Percentiles rank a stretch among this genome's conserved stretches.
These are phyloP conservation scores for Alopecurus myosuroides DNA, from an alignment of 176 grass and related monocot genomes.

Conservation along the genomic window DNA sequence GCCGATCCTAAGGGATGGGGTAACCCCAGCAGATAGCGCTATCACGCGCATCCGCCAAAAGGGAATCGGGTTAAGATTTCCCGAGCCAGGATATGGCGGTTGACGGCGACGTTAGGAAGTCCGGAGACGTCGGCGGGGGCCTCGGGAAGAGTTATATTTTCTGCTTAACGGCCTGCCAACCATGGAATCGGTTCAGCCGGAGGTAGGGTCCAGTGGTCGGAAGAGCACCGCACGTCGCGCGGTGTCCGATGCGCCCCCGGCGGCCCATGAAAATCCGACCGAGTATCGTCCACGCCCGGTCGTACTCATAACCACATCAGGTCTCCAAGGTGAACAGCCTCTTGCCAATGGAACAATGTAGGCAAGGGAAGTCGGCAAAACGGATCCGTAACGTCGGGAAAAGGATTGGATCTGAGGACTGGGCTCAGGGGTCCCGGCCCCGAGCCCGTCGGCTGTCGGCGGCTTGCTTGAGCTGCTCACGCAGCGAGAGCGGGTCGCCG, in stretches of 20 bases:
- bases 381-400: slow-evolving; percentile 76
- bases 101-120: slow-evolving; percentile 53
- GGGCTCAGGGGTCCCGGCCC: slow-evolving; percentile 51
- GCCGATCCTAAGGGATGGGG: slow-evolving; percentile 62
- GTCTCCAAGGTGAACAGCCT: slow-evolving; percentile 72
- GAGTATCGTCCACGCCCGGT: slow-evolving; percentile 17
- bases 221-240: slow-evolving; percentile 69
- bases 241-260: slow-evolving; percentile 58
- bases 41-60: slow-evolving; percentile 27
- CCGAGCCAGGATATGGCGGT: slow-evolving; percentile 51
- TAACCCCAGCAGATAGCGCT: slow-evolving; percentile 31
- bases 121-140: slow-evolving; percentile 55
- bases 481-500: slow-evolving; percentile 19
- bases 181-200: slow-evolving; percentile 57
- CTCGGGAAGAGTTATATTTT: slow-evolving; percentile 80
- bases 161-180: slow-evolving; percentile 66
- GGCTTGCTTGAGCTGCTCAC: slow-evolving; percentile 34
- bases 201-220: slow-evolving; percentile 61
- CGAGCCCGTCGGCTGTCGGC: slow-evolving; percentile 32
- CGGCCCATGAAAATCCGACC: slow-evolving; percentile 57
- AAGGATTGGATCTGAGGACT: slow-evolving; percentile 73
- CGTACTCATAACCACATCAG: slow-evolving; percentile 75
- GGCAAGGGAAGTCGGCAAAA: slow-evolving; percentile 89
- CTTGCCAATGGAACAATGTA: slow-evolving; percentile 73
- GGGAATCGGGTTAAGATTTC: slow-evolving; percentile 51